Evolutionary conservation across 176 grass and related monocot species (phyloP), one percentile per base, ranked within the genome.

Genomic region (Pontederia paniculata): DNA sequence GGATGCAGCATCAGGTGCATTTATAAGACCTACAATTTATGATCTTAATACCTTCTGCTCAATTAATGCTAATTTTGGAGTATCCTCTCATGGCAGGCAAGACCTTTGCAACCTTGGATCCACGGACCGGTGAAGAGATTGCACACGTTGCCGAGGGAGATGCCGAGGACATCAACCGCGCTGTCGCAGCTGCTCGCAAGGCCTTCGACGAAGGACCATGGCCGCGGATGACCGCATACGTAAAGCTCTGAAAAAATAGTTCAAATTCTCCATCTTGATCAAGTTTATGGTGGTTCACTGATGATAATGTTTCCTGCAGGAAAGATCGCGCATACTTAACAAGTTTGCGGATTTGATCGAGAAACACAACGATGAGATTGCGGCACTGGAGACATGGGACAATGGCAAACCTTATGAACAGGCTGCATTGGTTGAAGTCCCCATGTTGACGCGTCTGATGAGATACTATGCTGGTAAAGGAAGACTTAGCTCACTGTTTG

Each of bases 311-410:
- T 46, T 54, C 4, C 23, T 81, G 22, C 90, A 97, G 93, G 93
- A 98, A 58, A 75, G 93, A 63, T 88, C 77, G 44, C 72, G 83
- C 12, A 63, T 91, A 44, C 71, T 98, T 65, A 62, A 76, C 31
- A 77, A 65, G 9, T 91, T 98, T 54, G 93, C 86, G n/a, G 93
- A 91, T 77, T 77, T 98, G 74, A 82, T 98, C 11, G 93, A 98
- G 74, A 54, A 21, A 55, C 82, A 98, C 80, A 74, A 52, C n/a
- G 86, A 72, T 4, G 86, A 88, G 62, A 65, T 98, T 73, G 93
- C 86, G 14, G 77, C 86, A 68, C 77, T 98, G 73, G 93, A 98
- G 80, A 91, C 93, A 17, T 98, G 93, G 93, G 93, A 98, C 75
- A 81, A 76, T 58, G 86, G 93, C 25, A 98, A 98, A 65, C 73